Conservation (phyloP, 352 stramenopile genomes). For the Pythium diclinum region DNA sequence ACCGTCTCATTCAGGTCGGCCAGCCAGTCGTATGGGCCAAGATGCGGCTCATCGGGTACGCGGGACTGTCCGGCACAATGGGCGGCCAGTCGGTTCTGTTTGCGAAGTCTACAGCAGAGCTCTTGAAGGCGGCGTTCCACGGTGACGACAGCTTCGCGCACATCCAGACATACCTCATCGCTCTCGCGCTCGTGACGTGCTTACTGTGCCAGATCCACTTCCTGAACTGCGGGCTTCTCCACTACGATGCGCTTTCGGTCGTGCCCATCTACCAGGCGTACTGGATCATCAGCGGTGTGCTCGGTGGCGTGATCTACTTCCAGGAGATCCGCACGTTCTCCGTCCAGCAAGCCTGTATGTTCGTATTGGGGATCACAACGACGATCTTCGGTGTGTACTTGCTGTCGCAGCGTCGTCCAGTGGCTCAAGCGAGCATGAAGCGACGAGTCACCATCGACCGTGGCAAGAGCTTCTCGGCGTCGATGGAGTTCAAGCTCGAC, state of each 20-base stretch:
- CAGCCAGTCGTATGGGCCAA: slow-evolving; percentile 57
- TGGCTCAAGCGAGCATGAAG: slow-evolving; percentile 42
- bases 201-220: slow-evolving; percentile 76
- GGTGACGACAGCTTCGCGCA: slow-evolving; percentile 61
- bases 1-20: slow-evolving; percentile 76
- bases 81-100: slow-evolving; percentile 83
- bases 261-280: slow-evolving; percentile 88
- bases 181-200: slow-evolving; percentile 54
- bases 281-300: slow-evolving; percentile 87
- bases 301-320: slow-evolving; percentile 91
- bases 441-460: slow-evolving; percentile 50
- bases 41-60: slow-evolving; percentile 73
- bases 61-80: slow-evolving; percentile 59
- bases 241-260: slow-evolving; percentile 81
- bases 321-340: slow-evolving; percentile 85
- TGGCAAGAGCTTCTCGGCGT: slow-evolving; percentile 62
- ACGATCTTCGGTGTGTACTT: slow-evolving; percentile 85
- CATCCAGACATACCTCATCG: slow-evolving; percentile 64
- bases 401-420: slow-evolving; percentile 66
- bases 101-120: slow-evolving; percentile 78
- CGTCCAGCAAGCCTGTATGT: slow-evolving; percentile 70
- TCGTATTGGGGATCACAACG: slow-evolving; percentile 75
- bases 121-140: slow-evolving; percentile 69
- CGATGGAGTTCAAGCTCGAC: slow-evolving; percentile 33
- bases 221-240: slow-evolving; percentile 69